Conservation (phyloP, 768 basidiomycete species). For the Termitomyces sp. region DNA sequence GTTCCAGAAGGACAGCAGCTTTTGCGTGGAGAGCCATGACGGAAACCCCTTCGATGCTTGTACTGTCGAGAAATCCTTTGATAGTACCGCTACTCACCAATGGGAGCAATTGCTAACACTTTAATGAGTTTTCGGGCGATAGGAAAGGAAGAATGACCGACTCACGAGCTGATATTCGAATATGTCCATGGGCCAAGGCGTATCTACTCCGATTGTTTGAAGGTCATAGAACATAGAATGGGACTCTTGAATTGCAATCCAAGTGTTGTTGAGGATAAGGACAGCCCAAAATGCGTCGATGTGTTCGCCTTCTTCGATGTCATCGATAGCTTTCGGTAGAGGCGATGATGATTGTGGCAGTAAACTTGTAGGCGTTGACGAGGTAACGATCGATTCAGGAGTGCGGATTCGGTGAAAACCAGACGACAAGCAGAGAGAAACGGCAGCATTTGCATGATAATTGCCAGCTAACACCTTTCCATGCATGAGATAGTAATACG, state of each 20-base stretch:
- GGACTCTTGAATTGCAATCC: constrained; percentile 36
- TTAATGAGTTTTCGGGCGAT: not conserved
- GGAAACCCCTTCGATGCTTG: constrained; percentile 19
- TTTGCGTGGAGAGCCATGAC: constrained; percentile 21
- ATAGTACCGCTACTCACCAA: constrained; percentile 19
- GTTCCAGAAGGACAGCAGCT: constrained; percentile 29
- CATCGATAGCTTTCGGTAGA: constrained; percentile 13
- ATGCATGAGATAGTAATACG: constrained; percentile 43
- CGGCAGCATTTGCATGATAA: constrained; percentile 44
- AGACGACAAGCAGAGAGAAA: constrained; percentile 31
- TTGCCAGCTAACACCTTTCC: constrained; percentile 40
- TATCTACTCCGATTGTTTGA: constrained; percentile 23
- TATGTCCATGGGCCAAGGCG: constrained; percentile 29
- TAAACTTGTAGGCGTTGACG: not conserved
- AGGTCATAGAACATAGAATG: constrained; percentile 38
- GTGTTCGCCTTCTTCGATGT: constrained; percentile 23
- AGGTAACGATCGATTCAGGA: not conserved
- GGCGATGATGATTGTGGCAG: constrained; percentile 22
- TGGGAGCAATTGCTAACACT: constrained; percentile 11
- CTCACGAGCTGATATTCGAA: constrained; percentile 12
- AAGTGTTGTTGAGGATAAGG: constrained; percentile 37
- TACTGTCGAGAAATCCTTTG: constrained; percentile 20
- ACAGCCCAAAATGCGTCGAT: constrained; percentile 30
- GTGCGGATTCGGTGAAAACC: constrained; percentile 28
- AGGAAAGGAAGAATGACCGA: not conserved